Percentiles rank a stretch among this genome's conserved stretches.
These are phyloP conservation scores for Hordeum marinum DNA, from an alignment of 176 grass and related monocot species.

Conservation along the genomic window DNA sequence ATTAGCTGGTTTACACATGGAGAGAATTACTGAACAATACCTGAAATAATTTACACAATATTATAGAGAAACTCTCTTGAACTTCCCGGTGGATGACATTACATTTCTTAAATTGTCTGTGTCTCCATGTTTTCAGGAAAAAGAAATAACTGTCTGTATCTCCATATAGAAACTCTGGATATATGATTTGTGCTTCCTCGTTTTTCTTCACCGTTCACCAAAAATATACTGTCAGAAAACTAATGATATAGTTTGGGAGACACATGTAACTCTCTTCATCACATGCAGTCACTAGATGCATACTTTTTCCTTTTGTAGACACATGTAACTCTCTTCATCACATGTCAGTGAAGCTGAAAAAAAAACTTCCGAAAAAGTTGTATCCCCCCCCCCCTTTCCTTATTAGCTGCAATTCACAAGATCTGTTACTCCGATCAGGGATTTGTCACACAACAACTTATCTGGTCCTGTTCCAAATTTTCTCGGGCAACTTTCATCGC, in stretches of 20 bases:
- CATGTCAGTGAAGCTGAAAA: background rate
- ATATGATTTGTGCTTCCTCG: background rate
- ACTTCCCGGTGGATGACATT: background rate
- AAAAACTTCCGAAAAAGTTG: background rate
- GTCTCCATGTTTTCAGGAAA: background rate
- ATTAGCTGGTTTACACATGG: background rate
- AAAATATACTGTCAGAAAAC: slow-evolving; percentile 5
- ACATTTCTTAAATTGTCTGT: background rate
- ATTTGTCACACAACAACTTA: slow-evolving; percentile 69
- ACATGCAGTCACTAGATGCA: background rate
- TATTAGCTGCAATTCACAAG: background rate
- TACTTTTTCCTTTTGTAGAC: background rate
- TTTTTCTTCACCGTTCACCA: background rate
- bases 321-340: no score
- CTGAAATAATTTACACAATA: background rate
- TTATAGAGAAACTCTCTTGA: background rate
- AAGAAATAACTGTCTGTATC: background rate
- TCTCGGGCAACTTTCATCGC: slow-evolving; percentile 40
- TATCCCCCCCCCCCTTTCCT: background rate
- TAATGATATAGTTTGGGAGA: background rate
- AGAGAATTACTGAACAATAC: background rate
- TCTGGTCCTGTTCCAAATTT: slow-evolving; percentile 51
- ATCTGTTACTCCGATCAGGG: slow-evolving; percentile 31
- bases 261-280: background rate
- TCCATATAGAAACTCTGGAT: background rate